Percentiles rank a stretch among this genome's conserved stretches.
phyloP scores from a whole-genome alignment of 1,139 yeast species.

The Fermentozyma sake region DNA sequence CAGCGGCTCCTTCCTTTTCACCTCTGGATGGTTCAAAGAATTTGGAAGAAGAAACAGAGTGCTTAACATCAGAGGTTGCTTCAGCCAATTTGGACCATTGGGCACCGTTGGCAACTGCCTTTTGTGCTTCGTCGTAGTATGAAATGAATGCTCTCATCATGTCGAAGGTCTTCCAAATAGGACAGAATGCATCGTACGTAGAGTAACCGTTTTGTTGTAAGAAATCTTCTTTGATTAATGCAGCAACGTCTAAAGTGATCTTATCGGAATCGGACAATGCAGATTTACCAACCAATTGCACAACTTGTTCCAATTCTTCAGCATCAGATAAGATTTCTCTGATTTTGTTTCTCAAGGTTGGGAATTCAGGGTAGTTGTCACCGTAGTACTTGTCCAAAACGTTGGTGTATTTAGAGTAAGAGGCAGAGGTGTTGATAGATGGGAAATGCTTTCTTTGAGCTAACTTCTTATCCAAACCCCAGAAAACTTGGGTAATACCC shows the following conservation, averaged over 20 bases:
- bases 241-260: conserved; percentile 90
- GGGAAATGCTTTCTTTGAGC: conserved; percentile 99
- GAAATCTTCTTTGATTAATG: conserved; percentile 92
- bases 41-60: conserved; percentile 89
- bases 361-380: conserved; percentile 83
- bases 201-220: conserved; percentile 99
- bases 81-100: conserved; percentile 91
- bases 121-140: conserved; percentile 95
- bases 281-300: conserved; percentile 97
- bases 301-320: conserved; percentile 98
- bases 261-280: conserved; percentile 95
- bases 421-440: conserved; percentile 90
- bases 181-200: conserved; percentile 96
- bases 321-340: conserved; percentile 94
- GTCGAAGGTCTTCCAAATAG: conserved; percentile 97
- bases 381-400: conserved; percentile 86
- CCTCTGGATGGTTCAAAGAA: conserved; percentile 95
- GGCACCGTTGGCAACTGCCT: conserved; percentile 91
- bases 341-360: conserved; percentile 81
- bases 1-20: conserved; percentile 66
- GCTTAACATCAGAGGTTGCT: conserved; percentile 84
- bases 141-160: conserved; percentile 95
- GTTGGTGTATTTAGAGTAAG: conserved; percentile 93
- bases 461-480: conserved; percentile 98
- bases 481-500: conserved; percentile 98